Evolutionary conservation across 768 basidiomycete species (phyloP), one percentile per base, ranked within the genome.

Genomic region (Lyophyllum semitale): DNA sequence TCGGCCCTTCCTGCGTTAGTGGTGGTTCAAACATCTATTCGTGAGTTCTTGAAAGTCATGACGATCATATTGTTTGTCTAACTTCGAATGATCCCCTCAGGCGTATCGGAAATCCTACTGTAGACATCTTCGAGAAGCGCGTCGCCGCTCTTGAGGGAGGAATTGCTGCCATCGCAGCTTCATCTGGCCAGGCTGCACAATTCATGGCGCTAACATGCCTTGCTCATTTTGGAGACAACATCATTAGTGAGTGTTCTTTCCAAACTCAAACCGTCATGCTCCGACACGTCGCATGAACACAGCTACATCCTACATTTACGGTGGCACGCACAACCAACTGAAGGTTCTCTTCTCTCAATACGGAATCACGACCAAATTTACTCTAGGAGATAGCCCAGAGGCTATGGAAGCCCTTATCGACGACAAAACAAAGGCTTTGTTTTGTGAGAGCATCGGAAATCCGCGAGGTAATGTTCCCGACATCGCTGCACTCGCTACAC

Each of bases 91-190:
- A 4, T 9, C 7, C 4, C 9, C 33, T 18, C n/a, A 60, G 59
- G 12, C 56, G 56, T 8, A 60, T 60, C 20, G 59, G 56, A 5
- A 60, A 60, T 25, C 59, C 59, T 8, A 60, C 59, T 4, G 38
- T 60, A 17, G 84, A 87, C 37, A 77, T 87, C 2, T 85, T 88
- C 47, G 87, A 88, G 68, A 80, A 80, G 60, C 76, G 87, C 4
- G 80, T 88, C 2, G 80, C 87, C 0, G 82, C 83, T 0, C 75
- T 89, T 12, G 87, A 88, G 58, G 83, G 84, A 1, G 87, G 86
- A 0, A 73, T 67, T 0, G 85, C 84, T 0, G 87, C 86, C 1
- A 72, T 88, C 0, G 82, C 85, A 0, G 66, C 78, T 4, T 66
- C 85, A 0, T 84, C 82, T 43, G 88, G 85, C 1, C 85, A 85